A percentile compares a stretch with the other conserved stretches of the same genome.
phyloP scores from a whole-genome alignment of 2,329 filamentous ascomycete species.

The Penicillium griseofulvum region DNA sequence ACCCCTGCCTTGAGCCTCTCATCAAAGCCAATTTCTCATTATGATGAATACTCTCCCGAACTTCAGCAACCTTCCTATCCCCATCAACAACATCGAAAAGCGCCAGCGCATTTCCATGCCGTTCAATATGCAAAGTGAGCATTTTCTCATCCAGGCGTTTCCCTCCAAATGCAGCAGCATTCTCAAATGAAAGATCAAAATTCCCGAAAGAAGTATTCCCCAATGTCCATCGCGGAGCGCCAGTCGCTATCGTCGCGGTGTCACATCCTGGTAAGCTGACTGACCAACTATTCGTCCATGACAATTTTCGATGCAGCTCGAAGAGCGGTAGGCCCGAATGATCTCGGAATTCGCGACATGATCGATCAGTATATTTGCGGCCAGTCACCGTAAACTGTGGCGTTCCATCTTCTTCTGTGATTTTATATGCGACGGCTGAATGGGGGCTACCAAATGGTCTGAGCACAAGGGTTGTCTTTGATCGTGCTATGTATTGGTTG shows the following conservation, averaged over 20 bases:
- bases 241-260: slow-evolving; percentile 10
- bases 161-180: slow-evolving; percentile 5
- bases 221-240: slow-evolving; percentile 6
- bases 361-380: slow-evolving; percentile 23
- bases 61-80: slow-evolving; percentile 20
- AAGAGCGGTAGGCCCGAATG: slow-evolving; percentile 27
- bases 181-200: slow-evolving; percentile 12
- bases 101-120: slow-evolving; percentile 12
- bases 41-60: slow-evolving; percentile 21
- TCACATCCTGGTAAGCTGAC: slow-evolving; percentile 15
- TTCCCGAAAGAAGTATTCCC: slow-evolving; percentile 6
- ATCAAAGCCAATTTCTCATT: slow-evolving; percentile 23
- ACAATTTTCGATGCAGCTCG: slow-evolving; percentile 21
- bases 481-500: slow-evolving; percentile 16
- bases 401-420: slow-evolving; percentile 18
- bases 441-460: slow-evolving; percentile 15
- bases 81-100: slow-evolving; percentile 23
- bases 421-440: slow-evolving; percentile 18
- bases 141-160: slow-evolving; percentile 10
- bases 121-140: slow-evolving; percentile 14
- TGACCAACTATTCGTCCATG: slow-evolving; percentile 11
- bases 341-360: slow-evolving; percentile 27
- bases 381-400: slow-evolving; percentile 24
- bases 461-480: slow-evolving; percentile 19
- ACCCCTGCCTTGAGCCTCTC: slow-evolving; percentile 6